Evolutionary conservation across 2,329 filamentous ascomycete species (phyloP), one percentile per base, ranked within the genome.

Genomic region (Aspergillus sp.): DNA sequence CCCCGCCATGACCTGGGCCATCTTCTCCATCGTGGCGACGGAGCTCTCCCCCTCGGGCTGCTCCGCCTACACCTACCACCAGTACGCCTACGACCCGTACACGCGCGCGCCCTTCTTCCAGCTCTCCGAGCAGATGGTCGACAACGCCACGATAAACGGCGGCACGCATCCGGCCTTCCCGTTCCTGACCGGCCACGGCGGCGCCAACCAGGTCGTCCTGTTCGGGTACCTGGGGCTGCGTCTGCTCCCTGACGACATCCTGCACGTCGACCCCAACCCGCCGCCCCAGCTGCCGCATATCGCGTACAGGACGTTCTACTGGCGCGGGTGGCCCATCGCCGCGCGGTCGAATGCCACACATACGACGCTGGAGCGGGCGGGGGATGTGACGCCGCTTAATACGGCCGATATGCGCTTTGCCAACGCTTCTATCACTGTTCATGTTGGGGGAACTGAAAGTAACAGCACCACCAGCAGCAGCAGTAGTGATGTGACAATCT

Each of bases 1-100:
- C 0, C 87, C 87, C 1, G 87, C 82, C 3, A 89, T 89, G 87
- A 89, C 87, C 1, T 89, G 87, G 67, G 83, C 83, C 9, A 83
- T 87, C 9, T 88, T 88, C 68, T 82, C 83, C 44, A 81, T 88
- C 45, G 82, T 85, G 25, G 85, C 86, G 13, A 87, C 85, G 52
- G 77, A 83, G 45, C 76, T 88, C 10, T 85, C 83, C 1, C 81
- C 80, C 2, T 86, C 84, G 2, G 87, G 87, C 2, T 89, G 87
- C 66, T 83, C 85, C 1, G 80, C 82, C 3, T 88, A 84, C 64
- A 88, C 86, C 0, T 89, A 89, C 63, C 79, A 82, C 5, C 75
- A 88, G 16, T 83, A 85, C 56, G 82, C 82, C 0, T 82, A 80
- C 25, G 75, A 82, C 23, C 86, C 86, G 0, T 89, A 89, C 60